phyloP scores from a whole-genome alignment of 768 basidiomycete species.

The Cytidiella melzeri region DNA sequence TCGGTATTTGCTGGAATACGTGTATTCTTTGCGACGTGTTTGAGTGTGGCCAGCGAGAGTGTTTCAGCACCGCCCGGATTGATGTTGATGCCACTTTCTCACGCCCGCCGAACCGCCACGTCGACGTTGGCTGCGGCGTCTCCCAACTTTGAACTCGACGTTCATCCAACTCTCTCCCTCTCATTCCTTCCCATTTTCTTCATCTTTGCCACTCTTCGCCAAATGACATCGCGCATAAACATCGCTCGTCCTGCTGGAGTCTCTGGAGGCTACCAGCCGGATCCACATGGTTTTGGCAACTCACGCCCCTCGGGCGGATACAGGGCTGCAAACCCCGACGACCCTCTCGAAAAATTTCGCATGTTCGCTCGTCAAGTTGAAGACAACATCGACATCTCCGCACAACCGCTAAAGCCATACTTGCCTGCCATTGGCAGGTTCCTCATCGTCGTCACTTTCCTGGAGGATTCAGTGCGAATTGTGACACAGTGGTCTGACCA shows the following conservation, averaged over 20 bases:
- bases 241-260: conserved; percentile 61
- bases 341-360: conserved; percentile 74
- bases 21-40: too few relatives aligned
- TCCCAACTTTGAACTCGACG: background rate
- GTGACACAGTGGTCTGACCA: conserved; percentile 95
- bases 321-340: conserved; percentile 75
- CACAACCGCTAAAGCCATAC: conserved; percentile 90
- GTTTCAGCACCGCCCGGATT: conserved; percentile 8
- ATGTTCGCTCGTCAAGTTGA: conserved; percentile 72
- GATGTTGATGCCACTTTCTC: conserved; percentile 19
- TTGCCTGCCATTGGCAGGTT: conserved; percentile 94
- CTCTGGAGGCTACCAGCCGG: conserved; percentile 45
- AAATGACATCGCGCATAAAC: conserved; percentile 78
- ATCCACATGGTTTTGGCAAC: conserved; percentile 79
- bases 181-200: conserved; percentile 6
- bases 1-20: too few relatives aligned
- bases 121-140: conserved; percentile 16
- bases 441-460: conserved; percentile 95
- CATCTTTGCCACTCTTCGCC: conserved; percentile 12
- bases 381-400: conserved; percentile 87
- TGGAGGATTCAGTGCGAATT: conserved; percentile 94
- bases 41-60: too few relatives aligned
- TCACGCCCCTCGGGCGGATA: conserved; percentile 64
- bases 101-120: conserved; percentile 24
- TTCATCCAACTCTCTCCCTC: conserved; percentile 15